A percentile compares a stretch with the other conserved stretches of the same genome.
Evolutionary conservation across 768 basidiomycete species (phyloP).

Genomic region (Neoboletus subvelutipes): DNA sequence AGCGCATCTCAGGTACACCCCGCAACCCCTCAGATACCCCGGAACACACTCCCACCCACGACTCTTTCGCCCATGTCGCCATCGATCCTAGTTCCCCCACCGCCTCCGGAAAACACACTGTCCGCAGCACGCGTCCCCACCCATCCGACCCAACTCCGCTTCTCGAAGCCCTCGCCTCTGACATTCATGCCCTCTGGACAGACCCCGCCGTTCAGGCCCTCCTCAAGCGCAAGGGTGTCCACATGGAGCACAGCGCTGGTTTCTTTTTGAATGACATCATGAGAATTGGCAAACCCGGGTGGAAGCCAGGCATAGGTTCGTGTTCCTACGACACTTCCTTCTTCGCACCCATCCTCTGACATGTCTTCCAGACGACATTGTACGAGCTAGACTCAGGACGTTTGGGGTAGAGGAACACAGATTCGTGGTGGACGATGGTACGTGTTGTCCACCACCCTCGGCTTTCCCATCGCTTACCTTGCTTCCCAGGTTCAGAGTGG

Average conservation of each 20-base stretch:
- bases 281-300: slow-evolving; percentile 54
- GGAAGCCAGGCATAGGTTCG: slow-evolving; percentile 63
- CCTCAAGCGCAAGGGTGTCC: slow-evolving; percentile 47
- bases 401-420: slow-evolving; percentile 73
- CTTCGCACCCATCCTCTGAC: neutral
- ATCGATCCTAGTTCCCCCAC: neutral
- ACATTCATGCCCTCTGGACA: slow-evolving; percentile 63
- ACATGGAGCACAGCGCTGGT: slow-evolving; percentile 62
- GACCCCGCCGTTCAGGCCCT: slow-evolving; percentile 53
- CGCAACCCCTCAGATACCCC: neutral
- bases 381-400: slow-evolving; percentile 72
- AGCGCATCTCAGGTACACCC: slow-evolving; percentile 13
- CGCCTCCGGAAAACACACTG: neutral
- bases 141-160: slow-evolving; percentile 48
- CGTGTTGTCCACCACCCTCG: neutral
- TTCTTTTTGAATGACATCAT: slow-evolving; percentile 74
- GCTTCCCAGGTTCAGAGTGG: slow-evolving; percentile 49
- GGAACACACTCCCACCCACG: slow-evolving; percentile 6
- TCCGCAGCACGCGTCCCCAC: slow-evolving; percentile 15
- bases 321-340: neutral
- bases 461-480: neutral
- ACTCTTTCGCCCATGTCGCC: slow-evolving; percentile 3
- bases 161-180: slow-evolving; percentile 53
- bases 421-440: slow-evolving; percentile 58
- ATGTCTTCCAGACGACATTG: slow-evolving; percentile 54